These are phyloP conservation scores for Aspergillus felis DNA, from an alignment of 2,329 filamentous ascomycete genomes.

Conservation along the genomic window DNA sequence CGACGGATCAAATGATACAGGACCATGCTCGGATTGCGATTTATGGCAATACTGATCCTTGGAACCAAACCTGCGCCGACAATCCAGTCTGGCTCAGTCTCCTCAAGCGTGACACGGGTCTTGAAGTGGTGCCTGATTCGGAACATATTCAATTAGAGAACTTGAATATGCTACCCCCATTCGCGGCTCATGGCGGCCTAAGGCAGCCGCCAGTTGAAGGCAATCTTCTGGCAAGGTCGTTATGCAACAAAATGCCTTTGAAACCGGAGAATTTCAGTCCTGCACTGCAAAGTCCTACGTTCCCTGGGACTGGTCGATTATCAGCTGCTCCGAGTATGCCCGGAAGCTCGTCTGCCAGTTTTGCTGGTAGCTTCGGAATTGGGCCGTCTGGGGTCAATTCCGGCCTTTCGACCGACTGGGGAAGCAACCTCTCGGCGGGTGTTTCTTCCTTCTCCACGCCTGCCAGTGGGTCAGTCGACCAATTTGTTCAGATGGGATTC, in stretches of 20 bases:
- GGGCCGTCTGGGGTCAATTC: conserved; percentile 22
- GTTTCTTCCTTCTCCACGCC: conserved; percentile 32
- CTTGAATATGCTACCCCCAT: conserved; percentile 42
- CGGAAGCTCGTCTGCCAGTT: conserved; percentile 34
- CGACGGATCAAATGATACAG: conserved; percentile 37
- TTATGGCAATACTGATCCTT: conserved; percentile 33
- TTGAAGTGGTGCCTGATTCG: conserved; percentile 29
- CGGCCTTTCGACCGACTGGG: conserved; percentile 31
- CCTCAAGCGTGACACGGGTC: conserved; percentile 42
- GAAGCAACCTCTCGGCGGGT: conserved; percentile 27
- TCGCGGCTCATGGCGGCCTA: conserved; percentile 36
- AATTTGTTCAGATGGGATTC: conserved; percentile 37
- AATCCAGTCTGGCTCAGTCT: conserved; percentile 44
- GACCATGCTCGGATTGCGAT: conserved; percentile 33
- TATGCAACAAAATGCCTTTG: conserved; percentile 20
- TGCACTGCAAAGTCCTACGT: conserved; percentile 31
- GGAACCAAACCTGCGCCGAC: conserved; percentile 45
- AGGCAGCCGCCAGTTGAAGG: conserved; percentile 31
- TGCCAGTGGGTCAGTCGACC: conserved; percentile 26
- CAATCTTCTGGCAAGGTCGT: conserved; percentile 23
- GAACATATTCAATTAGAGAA: conserved; percentile 34
- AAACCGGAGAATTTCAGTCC: conserved; percentile 27
- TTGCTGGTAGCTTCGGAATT: conserved; percentile 31
- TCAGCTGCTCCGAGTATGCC: conserved; percentile 34
- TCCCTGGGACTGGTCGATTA: conserved; percentile 27